Evolutionary conservation across 169 alveolate genomes (phyloP).

Genomic region (Cryptosporidium ubiquitum): DNA sequence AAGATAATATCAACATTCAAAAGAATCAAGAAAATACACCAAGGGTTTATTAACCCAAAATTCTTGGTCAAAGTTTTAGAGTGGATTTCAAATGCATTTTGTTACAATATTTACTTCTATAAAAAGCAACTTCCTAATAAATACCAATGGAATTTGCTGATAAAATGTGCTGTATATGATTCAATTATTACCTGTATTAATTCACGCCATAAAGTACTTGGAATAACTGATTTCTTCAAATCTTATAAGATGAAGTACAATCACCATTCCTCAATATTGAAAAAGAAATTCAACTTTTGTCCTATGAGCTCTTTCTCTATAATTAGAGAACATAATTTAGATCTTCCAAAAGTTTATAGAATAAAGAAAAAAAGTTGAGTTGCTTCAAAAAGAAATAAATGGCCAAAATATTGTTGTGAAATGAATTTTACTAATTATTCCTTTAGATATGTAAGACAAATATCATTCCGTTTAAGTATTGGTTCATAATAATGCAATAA

Average conservation of each 20-base stretch:
- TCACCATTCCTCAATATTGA: constrained; percentile 4
- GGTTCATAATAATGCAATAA: no score
- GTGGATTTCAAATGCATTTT: constrained; percentile 52
- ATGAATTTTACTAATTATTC: no score
- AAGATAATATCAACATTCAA: constrained; percentile 34
- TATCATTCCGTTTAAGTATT: no score
- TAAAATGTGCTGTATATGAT: constrained; percentile 55
- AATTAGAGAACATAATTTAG: background rate
- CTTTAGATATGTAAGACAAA: no score
- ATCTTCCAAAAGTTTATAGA: constrained; percentile 55
- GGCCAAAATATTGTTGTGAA: background rate
- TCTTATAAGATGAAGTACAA: background rate
- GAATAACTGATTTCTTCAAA: constrained; percentile 4
- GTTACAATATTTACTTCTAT: constrained; percentile 16
- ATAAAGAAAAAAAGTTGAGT: constrained; percentile 10
- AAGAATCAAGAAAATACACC: constrained; percentile 61
- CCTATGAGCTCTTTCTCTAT: constrained; percentile 1
- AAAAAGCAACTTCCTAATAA: constrained; percentile 8
- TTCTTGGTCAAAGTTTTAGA: constrained; percentile 40
- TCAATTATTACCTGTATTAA: constrained; percentile 35
- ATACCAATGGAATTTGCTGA: constrained; percentile 10
- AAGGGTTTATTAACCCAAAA: constrained; percentile 58
- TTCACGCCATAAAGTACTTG: constrained; percentile 34
- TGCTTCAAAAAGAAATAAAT: constrained; percentile 12
- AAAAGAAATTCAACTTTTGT: background rate